Percentiles rank a stretch among this genome's conserved stretches.
These are phyloP conservation scores for Torrubiella hemipterigena DNA, from an alignment of 2,329 filamentous ascomycete genomes.

Conservation along the genomic window DNA sequence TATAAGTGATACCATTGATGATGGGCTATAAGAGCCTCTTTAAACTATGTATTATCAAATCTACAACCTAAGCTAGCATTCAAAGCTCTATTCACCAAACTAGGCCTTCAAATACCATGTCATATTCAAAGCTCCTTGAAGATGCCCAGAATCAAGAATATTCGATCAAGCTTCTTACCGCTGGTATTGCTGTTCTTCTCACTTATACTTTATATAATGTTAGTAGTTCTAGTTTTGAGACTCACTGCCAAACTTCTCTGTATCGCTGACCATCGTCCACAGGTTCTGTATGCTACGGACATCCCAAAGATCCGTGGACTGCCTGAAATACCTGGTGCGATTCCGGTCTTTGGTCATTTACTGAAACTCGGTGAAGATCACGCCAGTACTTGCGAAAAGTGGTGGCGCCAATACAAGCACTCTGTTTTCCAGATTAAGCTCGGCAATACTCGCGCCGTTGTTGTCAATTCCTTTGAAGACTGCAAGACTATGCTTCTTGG, in stretches of 20 bases:
- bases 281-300: slow-evolving; percentile 24
- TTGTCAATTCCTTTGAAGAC: slow-evolving; percentile 40
- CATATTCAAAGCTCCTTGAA: no score
- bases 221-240: background rate
- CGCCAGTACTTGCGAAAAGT: slow-evolving; percentile 35
- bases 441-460: slow-evolving; percentile 38
- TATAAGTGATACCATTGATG: no score
- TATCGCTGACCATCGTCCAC: slow-evolving; percentile 2
- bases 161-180: slow-evolving; percentile 5
- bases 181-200: slow-evolving; percentile 2
- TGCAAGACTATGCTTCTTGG: slow-evolving; percentile 36
- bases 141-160: slow-evolving; percentile 11
- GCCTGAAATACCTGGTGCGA: slow-evolving; percentile 35
- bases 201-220: slow-evolving; percentile 7
- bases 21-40: no score
- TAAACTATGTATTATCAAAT: no score
- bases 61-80: no score
- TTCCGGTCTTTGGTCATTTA: slow-evolving; percentile 37
- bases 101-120: no score
- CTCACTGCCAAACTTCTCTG: background rate
- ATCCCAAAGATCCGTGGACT: slow-evolving; percentile 35
- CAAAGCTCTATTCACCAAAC: no score
- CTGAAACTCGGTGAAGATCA: slow-evolving; percentile 39
- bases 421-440: slow-evolving; percentile 40
- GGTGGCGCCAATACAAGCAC: slow-evolving; percentile 33